Evolutionary conservation across 176 grass and related monocot genomes (phyloP), one percentile per base, ranked within the genome.

Genomic region (Rhipidocladum racemiflorum): DNA sequence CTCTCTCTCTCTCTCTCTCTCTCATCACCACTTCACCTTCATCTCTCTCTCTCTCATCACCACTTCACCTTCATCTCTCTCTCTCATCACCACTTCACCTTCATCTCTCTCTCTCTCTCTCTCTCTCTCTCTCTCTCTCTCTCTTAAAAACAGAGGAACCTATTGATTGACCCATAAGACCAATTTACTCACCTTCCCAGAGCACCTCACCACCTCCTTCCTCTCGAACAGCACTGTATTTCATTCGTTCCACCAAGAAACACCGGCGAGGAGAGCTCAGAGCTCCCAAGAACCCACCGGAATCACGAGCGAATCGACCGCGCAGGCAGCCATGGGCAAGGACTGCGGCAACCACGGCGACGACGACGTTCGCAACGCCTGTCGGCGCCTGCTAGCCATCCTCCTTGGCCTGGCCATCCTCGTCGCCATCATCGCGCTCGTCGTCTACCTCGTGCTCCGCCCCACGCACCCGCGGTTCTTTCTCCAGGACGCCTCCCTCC

Each of bases 291-390:
- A 61, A 9, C 8, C 14, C 74, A 28, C 44, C 55, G 13, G 24
- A 23, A 66, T 12, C 42, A 18, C 32, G 20, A 34, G 18, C 12
- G 20, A 2, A 29, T 1, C 7, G 1, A 18, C 0, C 6, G 39
- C 36, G 28, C 25, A 2, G 17, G 0, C 76, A 14, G 34, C 77
- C 65, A 90, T 90, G 82, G 29, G 54, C 61, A 89, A 95, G 77
- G 89, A 94, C 79, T 92, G 92, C 81, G 89, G 89, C 50, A 78
- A 85, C 42, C 91, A 92, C 80, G 63, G 80, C 79, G 68, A 78
- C 38, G 83, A 90, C 83, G 78, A 90, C 83, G 6, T 90, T 0
- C 71, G 65, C 0, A 17, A 70, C 3, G 18, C 27, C 0, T 87
- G 85, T 60, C 65, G 56, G 0, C 83, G 91, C 27, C 49, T 92